phyloP scores from a whole-genome alignment of 2,329 filamentous ascomycete species.

The Cercospora zeina region DNA sequence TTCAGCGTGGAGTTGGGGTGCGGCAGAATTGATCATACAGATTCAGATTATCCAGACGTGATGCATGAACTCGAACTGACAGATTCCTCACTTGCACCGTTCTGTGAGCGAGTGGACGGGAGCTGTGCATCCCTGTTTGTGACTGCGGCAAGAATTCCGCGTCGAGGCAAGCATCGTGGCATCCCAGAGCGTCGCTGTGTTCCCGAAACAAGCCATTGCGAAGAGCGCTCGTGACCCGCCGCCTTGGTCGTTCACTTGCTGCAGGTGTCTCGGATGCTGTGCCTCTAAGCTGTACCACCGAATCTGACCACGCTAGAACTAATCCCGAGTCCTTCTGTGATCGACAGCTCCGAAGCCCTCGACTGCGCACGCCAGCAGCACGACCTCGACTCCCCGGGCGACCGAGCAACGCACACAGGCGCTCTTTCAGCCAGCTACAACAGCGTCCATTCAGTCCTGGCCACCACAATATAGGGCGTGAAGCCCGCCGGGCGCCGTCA shows the following conservation, averaged over 20 bases:
- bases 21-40: background rate
- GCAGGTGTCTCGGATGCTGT: background rate
- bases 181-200: slow-evolving; percentile 1
- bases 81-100: background rate
- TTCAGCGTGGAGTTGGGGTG: slow-evolving; percentile 13
- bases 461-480: slow-evolving; percentile 20
- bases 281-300: slow-evolving; percentile 1
- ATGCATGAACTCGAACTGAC: background rate
- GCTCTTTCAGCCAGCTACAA: background rate
- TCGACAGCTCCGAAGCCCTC: slow-evolving; percentile 15
- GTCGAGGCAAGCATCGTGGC: background rate
- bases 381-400: background rate
- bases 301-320: slow-evolving; percentile 1
- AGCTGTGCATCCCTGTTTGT: background rate
- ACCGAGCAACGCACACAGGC: background rate
- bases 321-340: slow-evolving; percentile 5
- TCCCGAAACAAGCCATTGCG: slow-evolving; percentile 8
- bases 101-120: background rate
- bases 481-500: slow-evolving; percentile 28
- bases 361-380: slow-evolving; percentile 1
- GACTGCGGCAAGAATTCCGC: slow-evolving; percentile 3
- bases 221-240: background rate
- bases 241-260: background rate
- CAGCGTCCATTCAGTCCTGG: slow-evolving; percentile 12
- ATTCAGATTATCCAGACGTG: background rate